A percentile compares a stretch with the other conserved stretches of the same genome.
Evolutionary conservation across 202 grass and related monocot genomes (phyloP).

Genomic region (Zizania palustris): DNA sequence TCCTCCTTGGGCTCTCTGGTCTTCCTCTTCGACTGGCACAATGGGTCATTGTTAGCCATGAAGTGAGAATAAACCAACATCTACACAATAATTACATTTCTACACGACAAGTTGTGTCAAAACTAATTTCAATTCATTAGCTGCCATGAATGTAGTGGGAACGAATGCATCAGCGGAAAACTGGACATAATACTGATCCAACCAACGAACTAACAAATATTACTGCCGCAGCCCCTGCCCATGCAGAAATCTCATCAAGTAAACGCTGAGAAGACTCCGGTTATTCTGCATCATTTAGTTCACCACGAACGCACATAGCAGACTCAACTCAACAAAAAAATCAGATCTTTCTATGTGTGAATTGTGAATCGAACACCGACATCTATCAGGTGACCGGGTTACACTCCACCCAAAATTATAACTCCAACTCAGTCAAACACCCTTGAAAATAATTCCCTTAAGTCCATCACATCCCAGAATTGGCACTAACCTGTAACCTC

Average conservation of each 20-base stretch:
- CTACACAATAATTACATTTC: background rate
- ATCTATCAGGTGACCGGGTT: no score
- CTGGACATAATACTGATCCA: background rate
- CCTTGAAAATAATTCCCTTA: no score
- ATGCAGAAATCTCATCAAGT: no score
- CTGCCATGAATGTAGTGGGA: background rate
- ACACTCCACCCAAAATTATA: background rate
- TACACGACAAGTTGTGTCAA: background rate
- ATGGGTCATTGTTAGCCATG: background rate
- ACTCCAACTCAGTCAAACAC: background rate
- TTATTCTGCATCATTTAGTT: no score
- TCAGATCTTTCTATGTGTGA: background rate
- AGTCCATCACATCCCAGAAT: background rate
- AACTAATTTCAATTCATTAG: background rate
- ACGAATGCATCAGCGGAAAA: background rate
- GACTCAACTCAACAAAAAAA: background rate
- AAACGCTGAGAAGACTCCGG: no score
- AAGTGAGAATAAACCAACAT: background rate
- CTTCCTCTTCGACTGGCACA: conserved; percentile 50
- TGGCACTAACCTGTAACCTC: background rate
- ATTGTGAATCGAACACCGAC: background rate
- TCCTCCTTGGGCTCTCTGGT: conserved; percentile 65
- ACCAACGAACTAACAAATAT: background rate
- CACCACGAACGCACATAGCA: no score
- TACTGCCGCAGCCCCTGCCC: background rate